Conservation (phyloP, 371 early-diverging fungal species). For the Circinella minor region DNA sequence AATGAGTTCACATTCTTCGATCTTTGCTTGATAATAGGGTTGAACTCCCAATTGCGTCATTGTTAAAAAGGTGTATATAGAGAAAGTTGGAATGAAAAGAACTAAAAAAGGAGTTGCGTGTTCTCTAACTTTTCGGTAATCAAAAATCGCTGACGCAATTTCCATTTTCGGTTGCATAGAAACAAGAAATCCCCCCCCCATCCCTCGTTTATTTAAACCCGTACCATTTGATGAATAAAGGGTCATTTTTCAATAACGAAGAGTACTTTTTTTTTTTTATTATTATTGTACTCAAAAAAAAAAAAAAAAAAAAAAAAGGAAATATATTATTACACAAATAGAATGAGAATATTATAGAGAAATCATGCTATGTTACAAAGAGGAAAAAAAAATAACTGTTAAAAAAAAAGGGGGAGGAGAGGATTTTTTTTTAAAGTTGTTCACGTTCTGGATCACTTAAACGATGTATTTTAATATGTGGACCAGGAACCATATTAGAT, state of each 20-base stretch:
- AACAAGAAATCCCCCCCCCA: background rate
- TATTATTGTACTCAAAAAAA: no score
- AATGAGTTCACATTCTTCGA: conserved; percentile 87
- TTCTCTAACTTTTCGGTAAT: background rate
- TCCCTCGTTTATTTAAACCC: no score
- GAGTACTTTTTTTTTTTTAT: no score
- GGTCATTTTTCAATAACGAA: no score
- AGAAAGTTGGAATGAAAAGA: no score
- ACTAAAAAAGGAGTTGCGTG: background rate
- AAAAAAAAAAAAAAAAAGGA: no score
- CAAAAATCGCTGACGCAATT: background rate
- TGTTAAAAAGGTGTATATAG: background rate
- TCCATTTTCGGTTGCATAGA: background rate
- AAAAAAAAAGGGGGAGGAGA: no score
- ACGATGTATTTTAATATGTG: conserved; percentile 72
- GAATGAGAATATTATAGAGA: background rate
- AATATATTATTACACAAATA: no score
- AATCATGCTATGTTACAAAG: background rate
- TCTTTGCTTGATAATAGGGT: conserved; percentile 79
- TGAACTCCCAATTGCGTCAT: conserved; percentile 61
- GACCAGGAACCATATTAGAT: conserved; percentile 63
- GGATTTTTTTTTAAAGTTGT: background rate
- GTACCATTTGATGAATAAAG: no score
- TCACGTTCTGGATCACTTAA: conserved; percentile 76
- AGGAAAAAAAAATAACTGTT: background rate